Evolutionary conservation across 164 flowering plant genomes (phyloP), one percentile per base, ranked within the genome.

Genomic region (Protea cynaroides): DNA sequence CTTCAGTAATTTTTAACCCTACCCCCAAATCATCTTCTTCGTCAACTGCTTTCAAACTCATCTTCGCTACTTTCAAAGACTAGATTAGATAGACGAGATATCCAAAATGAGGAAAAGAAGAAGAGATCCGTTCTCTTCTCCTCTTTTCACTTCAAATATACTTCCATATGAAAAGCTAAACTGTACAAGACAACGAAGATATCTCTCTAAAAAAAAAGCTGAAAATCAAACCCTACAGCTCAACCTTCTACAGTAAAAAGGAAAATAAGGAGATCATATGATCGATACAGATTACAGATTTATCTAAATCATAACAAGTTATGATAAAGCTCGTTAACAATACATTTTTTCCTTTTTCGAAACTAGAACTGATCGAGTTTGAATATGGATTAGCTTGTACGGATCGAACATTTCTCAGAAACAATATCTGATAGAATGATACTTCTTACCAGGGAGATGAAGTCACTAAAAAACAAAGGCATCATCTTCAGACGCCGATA

Each of bases 1-100:
- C n/a, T n/a, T n/a, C n/a, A n/a, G n/a, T n/a, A n/a, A n/a, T n/a
- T n/a, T n/a, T n/a, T n/a, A n/a, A n/a, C n/a, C n/a, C n/a, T n/a
- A n/a, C n/a, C n/a, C n/a, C n/a, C n/a, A n/a, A n/a, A n/a, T n/a
- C n/a, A 36, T 80, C 84, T 62, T 84, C 85, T 67, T 83, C 86
- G 25, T 82, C 34, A 29, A 5, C 86, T 1, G 84, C 66, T 17
- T 79, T 54, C 57, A 84, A 75, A 67, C 82, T 86, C 92, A 90
- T 90, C 66, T 81, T 85, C 69, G 78, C 84, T 80, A 79, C 81
- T 63, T 77, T 72, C 7, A 47, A 34, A 19, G 18, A 18, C 36
- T 25, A 47, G 24, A 57, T 57, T 17, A 37, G 47, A 7, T 29
- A 51, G 8, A 58, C 44, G 3, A 3, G 56, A 55, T 10, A 55